Evolutionary conservation across 2,329 filamentous ascomycete species (phyloP).

Genomic region (Alternaria ethzedia): DNA sequence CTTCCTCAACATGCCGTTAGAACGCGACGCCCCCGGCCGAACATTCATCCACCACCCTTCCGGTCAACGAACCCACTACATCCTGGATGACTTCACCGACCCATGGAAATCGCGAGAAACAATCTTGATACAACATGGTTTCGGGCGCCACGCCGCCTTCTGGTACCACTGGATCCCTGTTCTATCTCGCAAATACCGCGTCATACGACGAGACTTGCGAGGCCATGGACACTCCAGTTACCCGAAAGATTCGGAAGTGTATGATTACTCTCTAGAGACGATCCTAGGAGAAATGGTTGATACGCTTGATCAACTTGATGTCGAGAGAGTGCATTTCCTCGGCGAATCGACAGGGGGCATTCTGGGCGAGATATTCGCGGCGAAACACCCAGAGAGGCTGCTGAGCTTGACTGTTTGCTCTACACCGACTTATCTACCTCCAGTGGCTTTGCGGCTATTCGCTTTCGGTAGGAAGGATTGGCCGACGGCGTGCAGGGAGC

Average conservation of each 20-base stretch:
- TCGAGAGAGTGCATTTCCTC: constrained; percentile 43
- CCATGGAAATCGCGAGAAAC: constrained; percentile 44
- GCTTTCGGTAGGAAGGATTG: constrained; percentile 37
- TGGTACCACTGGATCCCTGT: constrained; percentile 49
- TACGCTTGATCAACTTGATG: constrained; percentile 41
- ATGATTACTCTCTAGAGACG: constrained; percentile 32
- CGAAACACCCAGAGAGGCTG: constrained; percentile 36
- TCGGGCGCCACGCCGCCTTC: constrained; percentile 42
- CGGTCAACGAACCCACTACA: constrained; percentile 42
- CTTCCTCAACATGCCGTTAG: constrained; percentile 23
- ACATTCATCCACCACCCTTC: constrained; percentile 39
- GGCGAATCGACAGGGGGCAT: constrained; percentile 46
- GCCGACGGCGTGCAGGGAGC: constrained; percentile 36
- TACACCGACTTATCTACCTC: constrained; percentile 37
- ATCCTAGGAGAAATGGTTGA: constrained; percentile 44
- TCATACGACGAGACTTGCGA: constrained; percentile 44
- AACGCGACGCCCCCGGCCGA: constrained; percentile 25
- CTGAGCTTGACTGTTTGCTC: constrained; percentile 42
- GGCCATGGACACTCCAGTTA: constrained; percentile 44
- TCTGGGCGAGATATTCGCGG: constrained; percentile 44
- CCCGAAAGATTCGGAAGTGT: constrained; percentile 10
- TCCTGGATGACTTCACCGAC: constrained; percentile 34
- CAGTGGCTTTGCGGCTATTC: constrained; percentile 36
- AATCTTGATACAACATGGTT: constrained; percentile 49
- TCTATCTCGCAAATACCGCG: constrained; percentile 37